Evolutionary conservation across 148 eudicot genomes (phyloP), one percentile per base, ranked within the genome.

Genomic region (Chenopodium album): DNA sequence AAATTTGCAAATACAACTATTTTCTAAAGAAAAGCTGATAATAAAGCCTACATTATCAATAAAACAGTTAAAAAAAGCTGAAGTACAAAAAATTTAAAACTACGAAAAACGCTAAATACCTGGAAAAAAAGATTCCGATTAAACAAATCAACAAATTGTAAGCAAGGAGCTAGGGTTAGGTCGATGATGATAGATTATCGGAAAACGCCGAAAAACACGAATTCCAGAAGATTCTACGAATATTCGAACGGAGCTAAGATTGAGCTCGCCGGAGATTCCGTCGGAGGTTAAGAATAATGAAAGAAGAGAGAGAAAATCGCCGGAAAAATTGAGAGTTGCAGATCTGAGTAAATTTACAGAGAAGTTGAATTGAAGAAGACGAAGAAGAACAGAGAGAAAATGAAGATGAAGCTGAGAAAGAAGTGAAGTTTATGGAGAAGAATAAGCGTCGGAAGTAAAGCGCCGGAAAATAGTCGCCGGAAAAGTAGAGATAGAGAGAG

Each of bases 251-350:
- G 32, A 65, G 29, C 48, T 23, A 72, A 44, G 9, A 72, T 10
- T 72, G 28, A 72, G n/a, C 4, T 64, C 73, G 78, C 66, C 83
- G 78, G 73, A 73, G 20, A 71, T 75, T 73, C 19, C 44, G 76
- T 80, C 73, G 64, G 65, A 78, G 83, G 73, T 54, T 78, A 65
- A 4, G 17, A 56, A 3, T 14, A 12, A 63, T 17, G 32, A 69
- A 52, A 20, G 4, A 71, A 6, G 46, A 59, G 75, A 14, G 56
- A 50, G 75, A 79, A 31, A 67, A 37, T 37, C 26, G 47, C 48
- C 50, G 31, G 26, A n/a, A 7, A 73, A 73, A 2, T 52, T 12
- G 31, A 1, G 20, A 48, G 32, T 73, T 41, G 32, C 76, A 73
- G 76, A 73, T 73, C 76, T 73, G 54, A 73, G 74, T 22, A 37